These are phyloP conservation scores for Eremothecium coryli DNA, from an alignment of 1,139 yeast genomes.

Conservation along the genomic window DNA sequence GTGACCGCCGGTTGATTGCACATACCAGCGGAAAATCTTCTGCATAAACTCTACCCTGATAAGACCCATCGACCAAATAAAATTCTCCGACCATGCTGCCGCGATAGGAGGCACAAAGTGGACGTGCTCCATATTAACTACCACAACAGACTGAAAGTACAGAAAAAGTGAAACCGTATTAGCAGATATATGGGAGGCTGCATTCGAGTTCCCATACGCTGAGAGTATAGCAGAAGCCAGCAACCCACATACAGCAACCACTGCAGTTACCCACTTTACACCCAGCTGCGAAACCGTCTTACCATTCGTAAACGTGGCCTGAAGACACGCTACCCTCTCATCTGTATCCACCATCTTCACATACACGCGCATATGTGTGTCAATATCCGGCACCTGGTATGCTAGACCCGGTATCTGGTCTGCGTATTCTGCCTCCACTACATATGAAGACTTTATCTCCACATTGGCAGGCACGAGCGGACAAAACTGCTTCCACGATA, in stretches of 20 bases:
- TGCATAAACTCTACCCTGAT: slow-evolving; percentile 64
- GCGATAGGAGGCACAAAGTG: slow-evolving; percentile 73
- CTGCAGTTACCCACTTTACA: slow-evolving; percentile 79
- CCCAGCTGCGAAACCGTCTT: slow-evolving; percentile 68
- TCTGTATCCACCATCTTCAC: slow-evolving; percentile 35
- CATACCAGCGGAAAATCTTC: slow-evolving; percentile 69
- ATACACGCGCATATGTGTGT: slow-evolving; percentile 54
- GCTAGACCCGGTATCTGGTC: slow-evolving; percentile 61
- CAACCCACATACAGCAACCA: slow-evolving; percentile 69
- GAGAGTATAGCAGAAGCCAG: slow-evolving; percentile 59
- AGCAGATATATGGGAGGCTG: slow-evolving; percentile 70
- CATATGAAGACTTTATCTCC: slow-evolving; percentile 57
- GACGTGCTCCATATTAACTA: slow-evolving; percentile 63
- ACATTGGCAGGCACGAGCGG: slow-evolving; percentile 65
- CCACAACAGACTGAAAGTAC: slow-evolving; percentile 70
- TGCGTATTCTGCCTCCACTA: slow-evolving; percentile 40
- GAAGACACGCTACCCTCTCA: slow-evolving; percentile 51
- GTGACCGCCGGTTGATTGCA: slow-evolving; percentile 69
- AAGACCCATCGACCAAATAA: slow-evolving; percentile 82
- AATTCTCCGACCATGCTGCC: slow-evolving; percentile 69
- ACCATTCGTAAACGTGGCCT: slow-evolving; percentile 60
- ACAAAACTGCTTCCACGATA: slow-evolving; percentile 69
- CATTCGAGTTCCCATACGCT: slow-evolving; percentile 67
- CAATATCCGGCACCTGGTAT: slow-evolving; percentile 67
- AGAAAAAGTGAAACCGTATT: slow-evolving; percentile 64